Evolutionary conservation across 2,329 filamentous ascomycete genomes (phyloP).

Genomic region (Intubia oerlemansii): DNA sequence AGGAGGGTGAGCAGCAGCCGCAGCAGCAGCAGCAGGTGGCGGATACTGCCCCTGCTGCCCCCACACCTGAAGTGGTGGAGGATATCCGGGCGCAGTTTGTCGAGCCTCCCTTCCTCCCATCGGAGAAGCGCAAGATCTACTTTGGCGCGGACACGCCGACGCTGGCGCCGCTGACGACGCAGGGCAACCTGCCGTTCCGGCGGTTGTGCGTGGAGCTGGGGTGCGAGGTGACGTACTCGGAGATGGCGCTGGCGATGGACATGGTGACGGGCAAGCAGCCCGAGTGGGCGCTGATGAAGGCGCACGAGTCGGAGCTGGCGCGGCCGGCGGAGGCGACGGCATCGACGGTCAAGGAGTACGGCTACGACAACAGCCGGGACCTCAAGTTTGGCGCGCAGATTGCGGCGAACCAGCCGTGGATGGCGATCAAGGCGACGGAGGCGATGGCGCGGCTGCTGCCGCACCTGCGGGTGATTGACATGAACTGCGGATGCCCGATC

Average conservation of each 20-base stretch:
- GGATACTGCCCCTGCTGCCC: too few species aligned
- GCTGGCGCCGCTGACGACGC: constrained; percentile 85
- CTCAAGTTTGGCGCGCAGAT: constrained; percentile 85
- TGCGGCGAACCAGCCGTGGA: constrained; percentile 77
- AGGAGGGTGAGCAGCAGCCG: constrained; percentile 4
- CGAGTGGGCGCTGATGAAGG: constrained; percentile 91
- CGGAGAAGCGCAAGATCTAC: constrained; percentile 84
- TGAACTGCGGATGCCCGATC: constrained; percentile 96
- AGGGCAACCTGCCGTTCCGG: constrained; percentile 89
- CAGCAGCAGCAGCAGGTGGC: background rate
- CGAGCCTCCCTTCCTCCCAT: constrained; percentile 75
- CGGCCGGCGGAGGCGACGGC: constrained; percentile 44
- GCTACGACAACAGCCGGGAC: constrained; percentile 67
- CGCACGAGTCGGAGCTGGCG: constrained; percentile 60
- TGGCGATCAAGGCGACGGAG: constrained; percentile 75
- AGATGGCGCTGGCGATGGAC: constrained; percentile 90
- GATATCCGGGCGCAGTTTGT: constrained; percentile 62
- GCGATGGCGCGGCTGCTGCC: constrained; percentile 57
- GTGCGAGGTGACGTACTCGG: constrained; percentile 85
- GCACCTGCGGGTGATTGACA: constrained; percentile 70
- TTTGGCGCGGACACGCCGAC: constrained; percentile 86
- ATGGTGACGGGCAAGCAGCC: constrained; percentile 74
- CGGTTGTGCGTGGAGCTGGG: constrained; percentile 76
- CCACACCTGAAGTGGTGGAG: too few species aligned
- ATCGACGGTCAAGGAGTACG: constrained; percentile 35